These are phyloP conservation scores for Ceratocystis diversiconidia DNA, from an alignment of 2,329 filamentous ascomycete species.

Conservation along the genomic window DNA sequence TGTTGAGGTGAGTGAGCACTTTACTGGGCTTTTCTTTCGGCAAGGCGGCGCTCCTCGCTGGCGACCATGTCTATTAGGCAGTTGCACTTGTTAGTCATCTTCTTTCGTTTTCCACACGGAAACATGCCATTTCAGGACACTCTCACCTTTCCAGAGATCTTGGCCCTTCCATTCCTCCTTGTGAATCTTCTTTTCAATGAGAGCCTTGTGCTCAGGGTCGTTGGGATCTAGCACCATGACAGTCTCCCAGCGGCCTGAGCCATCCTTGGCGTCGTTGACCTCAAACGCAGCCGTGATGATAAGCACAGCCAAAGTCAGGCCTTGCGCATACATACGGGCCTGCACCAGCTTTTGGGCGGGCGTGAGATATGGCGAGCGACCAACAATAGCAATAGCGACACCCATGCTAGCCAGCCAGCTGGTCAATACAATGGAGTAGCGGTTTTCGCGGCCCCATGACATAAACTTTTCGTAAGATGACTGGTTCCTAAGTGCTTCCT, in stretches of 20 bases:
- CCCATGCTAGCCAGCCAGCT: slow-evolving; percentile 74
- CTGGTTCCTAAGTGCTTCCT: slow-evolving; percentile 43
- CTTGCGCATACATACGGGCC: slow-evolving; percentile 87
- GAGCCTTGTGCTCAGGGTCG: slow-evolving; percentile 66
- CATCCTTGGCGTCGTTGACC: slow-evolving; percentile 59
- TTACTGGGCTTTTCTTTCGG: slow-evolving; percentile 26
- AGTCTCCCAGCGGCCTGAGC: slow-evolving; percentile 70
- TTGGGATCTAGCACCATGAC: slow-evolving; percentile 66
- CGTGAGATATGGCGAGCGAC: slow-evolving; percentile 59
- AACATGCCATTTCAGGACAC: not conserved
- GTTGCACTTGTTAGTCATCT: slow-evolving; percentile 14
- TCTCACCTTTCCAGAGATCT: slow-evolving; percentile 79
- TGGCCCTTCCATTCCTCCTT: slow-evolving; percentile 78
- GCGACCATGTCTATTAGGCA: slow-evolving; percentile 57
- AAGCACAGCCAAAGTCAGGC: slow-evolving; percentile 70
- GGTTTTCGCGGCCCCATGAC: slow-evolving; percentile 63
- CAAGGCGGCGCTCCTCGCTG: slow-evolving; percentile 53
- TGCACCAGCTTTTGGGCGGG: slow-evolving; percentile 81
- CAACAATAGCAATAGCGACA: slow-evolving; percentile 58
- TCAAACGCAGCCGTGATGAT: slow-evolving; percentile 74
- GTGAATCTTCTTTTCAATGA: slow-evolving; percentile 78
- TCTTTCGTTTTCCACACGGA: not conserved
- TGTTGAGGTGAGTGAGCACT: not conserved
- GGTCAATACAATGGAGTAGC: slow-evolving; percentile 72
- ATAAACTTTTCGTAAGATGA: slow-evolving; percentile 44